Evolutionary conservation across 2,329 filamentous ascomycete genomes (phyloP), one percentile per base, ranked within the genome.

Genomic region (Alternaria arbusti): DNA sequence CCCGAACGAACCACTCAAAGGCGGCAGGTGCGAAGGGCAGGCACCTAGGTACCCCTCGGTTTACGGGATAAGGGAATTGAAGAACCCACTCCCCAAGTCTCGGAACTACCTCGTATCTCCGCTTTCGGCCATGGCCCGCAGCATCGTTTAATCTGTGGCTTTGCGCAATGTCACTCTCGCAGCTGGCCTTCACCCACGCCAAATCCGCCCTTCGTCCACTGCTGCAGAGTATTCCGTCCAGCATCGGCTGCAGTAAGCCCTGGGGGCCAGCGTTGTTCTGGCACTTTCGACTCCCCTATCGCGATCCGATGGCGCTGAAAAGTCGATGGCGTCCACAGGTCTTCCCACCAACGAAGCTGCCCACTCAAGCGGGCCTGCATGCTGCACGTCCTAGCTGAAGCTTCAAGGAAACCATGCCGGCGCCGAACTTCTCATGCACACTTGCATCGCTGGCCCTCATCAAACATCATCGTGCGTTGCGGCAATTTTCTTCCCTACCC

Each of bases 291-390:
- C 61, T 52, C 36, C 43, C 63, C 50, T 55, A 57, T 63, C 67
- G 63, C 63, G 69, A 70, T 64, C 71, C 70, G 67, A 70, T 71
- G 72, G 71, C 66, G 40, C 67, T 69, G 68, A 63, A 63, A 59
- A 61, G 46, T 47, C 70, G 68, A 70, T 71, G 72, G 71, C 65
- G 40, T 67, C 67, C 70, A 62, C 32, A 52, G 28, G 49, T 52
- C 49, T 52, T 52, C 61, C 64, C 65, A 68, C 68, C 66, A 69
- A 63, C 66, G 56, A 62, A 61, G 63, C 60, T 36, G 57, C 67
- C 65, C 65, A 72, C 60, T 64, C 66, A 72, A 71, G 72, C 69
- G 70, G 67, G 72, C 64, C 73, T 72, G 70, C 71, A 67, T 66
- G 63, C 70, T 72, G 72, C 69, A 63, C 65, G 70, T 57, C 69